These are phyloP conservation scores for Trypanosoma mega DNA, from an alignment of 208 protist species.

Conservation along the genomic window DNA sequence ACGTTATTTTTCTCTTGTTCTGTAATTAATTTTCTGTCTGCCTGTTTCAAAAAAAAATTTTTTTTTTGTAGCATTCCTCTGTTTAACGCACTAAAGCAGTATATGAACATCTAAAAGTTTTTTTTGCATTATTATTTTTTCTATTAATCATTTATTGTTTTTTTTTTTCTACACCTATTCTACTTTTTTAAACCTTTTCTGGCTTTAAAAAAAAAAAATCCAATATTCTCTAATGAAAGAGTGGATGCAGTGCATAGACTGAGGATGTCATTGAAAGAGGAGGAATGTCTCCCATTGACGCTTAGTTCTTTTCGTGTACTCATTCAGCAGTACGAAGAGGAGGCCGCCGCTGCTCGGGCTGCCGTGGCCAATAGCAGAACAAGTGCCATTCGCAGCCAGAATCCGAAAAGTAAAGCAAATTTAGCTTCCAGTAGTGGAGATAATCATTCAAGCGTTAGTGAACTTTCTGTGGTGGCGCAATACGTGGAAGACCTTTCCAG, in stretches of 20 bases:
- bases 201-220: neutral
- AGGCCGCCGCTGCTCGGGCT: slow-evolving; percentile 18
- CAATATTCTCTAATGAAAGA: no score
- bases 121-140: slow-evolving; percentile 9
- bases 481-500: slow-evolving; percentile 19
- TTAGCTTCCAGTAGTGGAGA: neutral
- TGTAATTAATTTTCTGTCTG: no score
- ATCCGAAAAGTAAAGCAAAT: no score
- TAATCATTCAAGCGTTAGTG: neutral
- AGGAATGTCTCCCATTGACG: slow-evolving; percentile 8
- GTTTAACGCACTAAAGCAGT: neutral
- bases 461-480: slow-evolving; percentile 12
- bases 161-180: slow-evolving; percentile 3
- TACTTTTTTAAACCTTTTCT: neutral
- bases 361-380: no score
- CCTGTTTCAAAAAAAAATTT: no score
- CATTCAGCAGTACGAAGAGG: slow-evolving; percentile 20
- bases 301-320: slow-evolving; percentile 15
- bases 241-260: no score
- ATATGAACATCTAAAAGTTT: slow-evolving; percentile 1
- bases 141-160: neutral
- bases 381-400: no score
- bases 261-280: neutral
- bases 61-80: no score
- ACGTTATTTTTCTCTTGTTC: no score